Conservation (phyloP, 2,329 filamentous ascomycete genomes). For the Claviceps quebecensis region DNA sequence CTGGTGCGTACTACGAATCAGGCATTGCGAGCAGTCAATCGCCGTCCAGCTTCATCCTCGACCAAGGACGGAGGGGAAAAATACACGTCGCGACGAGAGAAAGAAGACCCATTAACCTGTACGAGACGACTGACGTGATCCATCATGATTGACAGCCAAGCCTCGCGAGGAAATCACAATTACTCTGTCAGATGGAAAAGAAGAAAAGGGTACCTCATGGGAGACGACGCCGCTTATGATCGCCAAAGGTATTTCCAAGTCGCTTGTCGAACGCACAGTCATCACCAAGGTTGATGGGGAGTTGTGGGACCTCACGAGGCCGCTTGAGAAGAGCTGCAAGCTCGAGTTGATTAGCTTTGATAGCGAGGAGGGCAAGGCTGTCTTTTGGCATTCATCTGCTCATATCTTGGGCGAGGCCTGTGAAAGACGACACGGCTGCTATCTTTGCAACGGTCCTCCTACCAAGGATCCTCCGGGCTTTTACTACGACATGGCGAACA, state of each 20-base stretch:
- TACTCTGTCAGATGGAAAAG: slow-evolving; percentile 57
- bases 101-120: not conserved
- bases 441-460: slow-evolving; percentile 85
- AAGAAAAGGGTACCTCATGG: slow-evolving; percentile 67
- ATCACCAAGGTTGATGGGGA: slow-evolving; percentile 72
- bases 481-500: slow-evolving; percentile 87
- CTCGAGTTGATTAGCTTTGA: slow-evolving; percentile 79
- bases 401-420: slow-evolving; percentile 93
- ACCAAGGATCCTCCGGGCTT: slow-evolving; percentile 66
- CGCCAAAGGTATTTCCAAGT: slow-evolving; percentile 70
- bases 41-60: not conserved
- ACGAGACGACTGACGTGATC: not conserved
- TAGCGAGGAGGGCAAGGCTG: slow-evolving; percentile 52
- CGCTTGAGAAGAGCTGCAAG: slow-evolving; percentile 75
- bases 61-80: not conserved
- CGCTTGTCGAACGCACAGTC: slow-evolving; percentile 70
- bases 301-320: slow-evolving; percentile 86
- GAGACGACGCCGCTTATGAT: slow-evolving; percentile 79
- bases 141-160: slow-evolving; percentile 33
- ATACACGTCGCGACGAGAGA: not conserved
- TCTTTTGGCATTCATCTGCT: slow-evolving; percentile 96
- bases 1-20: slow-evolving; percentile 18
- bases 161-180: slow-evolving; percentile 62
- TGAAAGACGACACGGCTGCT: slow-evolving; percentile 80
- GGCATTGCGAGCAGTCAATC: not conserved